A percentile compares a stretch with the other conserved stretches of the same genome.
Evolutionary conservation across 1,284 basidiomycete species (phyloP).

Genomic region (Blastosporella zonata): DNA sequence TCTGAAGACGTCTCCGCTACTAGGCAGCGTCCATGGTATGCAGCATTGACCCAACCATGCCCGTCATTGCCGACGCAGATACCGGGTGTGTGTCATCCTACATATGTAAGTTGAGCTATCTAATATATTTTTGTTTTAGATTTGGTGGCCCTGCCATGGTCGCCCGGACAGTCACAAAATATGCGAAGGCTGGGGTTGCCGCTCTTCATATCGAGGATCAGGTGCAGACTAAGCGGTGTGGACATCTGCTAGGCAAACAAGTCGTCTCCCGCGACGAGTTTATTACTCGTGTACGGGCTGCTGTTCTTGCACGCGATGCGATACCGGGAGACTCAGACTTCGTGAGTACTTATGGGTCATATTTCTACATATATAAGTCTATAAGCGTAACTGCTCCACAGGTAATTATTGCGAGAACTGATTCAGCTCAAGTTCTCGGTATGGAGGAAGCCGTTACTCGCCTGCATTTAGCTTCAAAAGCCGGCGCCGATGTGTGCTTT

Average conservation of each 20-base stretch:
- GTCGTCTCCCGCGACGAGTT: constrained; percentile 66
- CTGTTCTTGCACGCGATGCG: constrained; percentile 66
- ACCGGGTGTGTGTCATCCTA: constrained; percentile 48
- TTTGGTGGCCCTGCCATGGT: constrained; percentile 79
- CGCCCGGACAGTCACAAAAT: constrained; percentile 72
- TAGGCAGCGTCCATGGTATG: constrained; percentile 57
- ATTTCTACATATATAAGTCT: background rate
- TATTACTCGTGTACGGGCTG: constrained; percentile 72
- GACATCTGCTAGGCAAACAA: constrained; percentile 78
- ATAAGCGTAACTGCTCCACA: constrained; percentile 20
- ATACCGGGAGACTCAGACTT: constrained; percentile 70
- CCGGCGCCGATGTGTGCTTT: constrained; percentile 82
- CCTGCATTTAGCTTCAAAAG: constrained; percentile 68
- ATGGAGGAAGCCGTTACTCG: constrained; percentile 78
- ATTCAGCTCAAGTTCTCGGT: constrained; percentile 75
- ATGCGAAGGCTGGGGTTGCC: constrained; percentile 70
- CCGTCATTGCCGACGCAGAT: constrained; percentile 81
- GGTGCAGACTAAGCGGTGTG: constrained; percentile 81
- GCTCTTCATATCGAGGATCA: constrained; percentile 83
- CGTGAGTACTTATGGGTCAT: constrained; percentile 21
- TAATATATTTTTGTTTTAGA: constrained; percentile 28
- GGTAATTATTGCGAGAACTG: constrained; percentile 81
- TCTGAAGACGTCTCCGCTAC: background rate
- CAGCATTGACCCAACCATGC: constrained; percentile 56
- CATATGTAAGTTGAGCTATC: background rate